Base-by-base conservation (phyloP, 176 grass and related monocot species). In the Carex parvula region DNA sequence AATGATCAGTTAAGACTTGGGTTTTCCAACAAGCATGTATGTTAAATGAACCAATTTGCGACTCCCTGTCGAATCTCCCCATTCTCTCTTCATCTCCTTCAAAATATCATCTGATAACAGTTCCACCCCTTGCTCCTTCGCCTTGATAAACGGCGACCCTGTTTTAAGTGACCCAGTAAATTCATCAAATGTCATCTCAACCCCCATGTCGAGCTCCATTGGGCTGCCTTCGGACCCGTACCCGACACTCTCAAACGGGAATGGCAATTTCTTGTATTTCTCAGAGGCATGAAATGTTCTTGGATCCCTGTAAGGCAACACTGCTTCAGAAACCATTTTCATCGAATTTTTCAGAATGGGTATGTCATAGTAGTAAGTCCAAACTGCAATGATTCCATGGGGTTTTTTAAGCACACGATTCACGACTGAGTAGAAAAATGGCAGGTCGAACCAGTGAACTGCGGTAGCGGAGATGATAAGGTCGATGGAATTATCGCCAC, bases 391-490 rank as follows among this genome's bases (percentile, higher is more conserved):
- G 21, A 90, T 74, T 87, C 94, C 91, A 29, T 90, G 64, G 35
- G 94, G 91, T 86, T 87, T 93, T 67, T 21, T 82, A 6, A 97
- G 84, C 11, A 76, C 89, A 68, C 94, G 87, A 73, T 81, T 91
- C 35, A 42, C 94, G 42, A 91, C 82, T 15, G 81, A 83, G 85
- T 93, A 97, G 89, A 97, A 93, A 64, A 85, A 81, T 33, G 87
- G 89, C 57, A 93, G 24, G 89, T 93, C 84, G 84, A 93, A 93
- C 94, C 94, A 91, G 81, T 93, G 91, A 57, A 93, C 83, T 21
- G 89, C 48, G 57, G 81, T 66, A 44, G 94, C 94, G 64, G 84
- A 84, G 50, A 86, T 82, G 20, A 97, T 83, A 33, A 97, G 75
- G 75, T 97, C 89, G 70, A 97, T 75, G 15, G 91, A 91, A 29